Percentiles rank a stretch among this genome's conserved stretches.
phyloP scores from a whole-genome alignment of 2,329 filamentous ascomycete genomes.

The Arthrobotrys entomopaga region DNA sequence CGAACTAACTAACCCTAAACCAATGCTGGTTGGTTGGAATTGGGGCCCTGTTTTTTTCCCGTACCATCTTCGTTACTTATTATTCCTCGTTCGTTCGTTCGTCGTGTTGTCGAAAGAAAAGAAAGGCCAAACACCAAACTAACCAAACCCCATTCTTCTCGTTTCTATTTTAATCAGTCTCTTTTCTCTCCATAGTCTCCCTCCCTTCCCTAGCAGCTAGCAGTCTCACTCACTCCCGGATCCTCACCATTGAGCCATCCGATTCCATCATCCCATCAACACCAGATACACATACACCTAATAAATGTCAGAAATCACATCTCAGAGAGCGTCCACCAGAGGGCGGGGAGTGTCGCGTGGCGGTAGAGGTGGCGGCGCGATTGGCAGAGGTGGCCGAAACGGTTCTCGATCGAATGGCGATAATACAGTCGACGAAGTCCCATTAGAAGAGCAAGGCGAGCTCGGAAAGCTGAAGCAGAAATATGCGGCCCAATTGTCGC shows the following conservation, averaged over 20 bases:
- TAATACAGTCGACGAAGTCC: conserved; percentile 67
- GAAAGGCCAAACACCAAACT: conserved; percentile 21
- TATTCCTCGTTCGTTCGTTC: conserved; percentile 5
- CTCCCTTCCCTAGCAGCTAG: neutral
- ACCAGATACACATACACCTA: conserved; percentile 58
- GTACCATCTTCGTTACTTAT: neutral
- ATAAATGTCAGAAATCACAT: conserved; percentile 84
- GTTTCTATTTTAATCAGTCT: neutral
- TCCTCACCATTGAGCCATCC: conserved; percentile 43
- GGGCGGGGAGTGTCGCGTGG: conserved; percentile 91
- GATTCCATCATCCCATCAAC: conserved; percentile 3
- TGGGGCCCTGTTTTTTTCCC: conserved; percentile 9
- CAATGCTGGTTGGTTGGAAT: conserved; percentile 29
- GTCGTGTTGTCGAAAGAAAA: conserved; percentile 42
- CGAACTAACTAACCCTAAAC: conserved; percentile 27
- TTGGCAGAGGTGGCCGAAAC: conserved; percentile 75
- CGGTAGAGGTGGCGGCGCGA: conserved; percentile 74
- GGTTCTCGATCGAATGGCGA: conserved; percentile 71
- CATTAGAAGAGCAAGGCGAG: conserved; percentile 79
- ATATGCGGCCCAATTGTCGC: conserved; percentile 79
- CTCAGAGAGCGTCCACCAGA: conserved; percentile 67
- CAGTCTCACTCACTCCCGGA: conserved; percentile 24
- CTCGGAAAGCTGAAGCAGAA: conserved; percentile 91
- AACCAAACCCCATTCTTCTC: conserved; percentile 32
- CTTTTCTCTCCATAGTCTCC: conserved; percentile 31